Conservation (phyloP, 2,329 filamentous ascomycete species). For the Penicillium sp. region DNA sequence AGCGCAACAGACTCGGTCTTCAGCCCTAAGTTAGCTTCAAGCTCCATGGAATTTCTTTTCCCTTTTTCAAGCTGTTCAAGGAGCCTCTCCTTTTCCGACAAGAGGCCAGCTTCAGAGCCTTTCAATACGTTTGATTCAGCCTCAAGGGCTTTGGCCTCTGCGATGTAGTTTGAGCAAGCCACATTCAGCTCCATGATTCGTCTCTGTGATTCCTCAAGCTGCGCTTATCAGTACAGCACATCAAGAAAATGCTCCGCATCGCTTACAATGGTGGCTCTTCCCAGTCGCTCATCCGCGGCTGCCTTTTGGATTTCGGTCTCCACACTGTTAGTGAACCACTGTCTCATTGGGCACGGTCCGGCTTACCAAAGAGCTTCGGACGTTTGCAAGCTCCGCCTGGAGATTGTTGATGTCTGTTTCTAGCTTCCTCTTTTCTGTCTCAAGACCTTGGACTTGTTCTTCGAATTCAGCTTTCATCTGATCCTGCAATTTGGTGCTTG, state of each 20-base stretch:
- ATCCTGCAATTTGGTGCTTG: conserved; percentile 27
- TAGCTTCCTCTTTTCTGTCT: conserved; percentile 25
- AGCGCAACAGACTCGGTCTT: conserved; percentile 4
- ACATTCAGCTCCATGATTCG: conserved; percentile 20
- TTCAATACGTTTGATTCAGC: conserved; percentile 22
- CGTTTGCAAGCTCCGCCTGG: conserved; percentile 19
- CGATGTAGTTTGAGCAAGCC: conserved; percentile 10
- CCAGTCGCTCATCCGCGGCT: conserved; percentile 8
- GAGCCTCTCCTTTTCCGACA: conserved; percentile 17
- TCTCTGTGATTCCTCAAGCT: conserved; percentile 22
- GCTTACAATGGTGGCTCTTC: conserved; percentile 22
- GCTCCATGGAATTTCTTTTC: conserved; percentile 17
- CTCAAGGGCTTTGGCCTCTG: conserved; percentile 14
- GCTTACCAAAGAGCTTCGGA: conserved; percentile 28
- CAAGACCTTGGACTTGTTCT: conserved; percentile 25
- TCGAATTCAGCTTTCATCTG: conserved; percentile 30
- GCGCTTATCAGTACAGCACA: conserved; percentile 13
- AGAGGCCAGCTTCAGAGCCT: conserved; percentile 17
- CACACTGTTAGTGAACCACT: conserved; percentile 11
- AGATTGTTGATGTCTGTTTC: conserved; percentile 18
- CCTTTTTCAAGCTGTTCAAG: conserved; percentile 21
- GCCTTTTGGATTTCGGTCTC: conserved; percentile 21
- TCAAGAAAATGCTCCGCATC: too few relatives aligned
- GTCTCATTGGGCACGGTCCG: too few relatives aligned
- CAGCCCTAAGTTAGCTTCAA: conserved; percentile 18